Evolutionary conservation across 257 asterid genomes (phyloP).

Genomic region (Thymus mandschuricus): DNA sequence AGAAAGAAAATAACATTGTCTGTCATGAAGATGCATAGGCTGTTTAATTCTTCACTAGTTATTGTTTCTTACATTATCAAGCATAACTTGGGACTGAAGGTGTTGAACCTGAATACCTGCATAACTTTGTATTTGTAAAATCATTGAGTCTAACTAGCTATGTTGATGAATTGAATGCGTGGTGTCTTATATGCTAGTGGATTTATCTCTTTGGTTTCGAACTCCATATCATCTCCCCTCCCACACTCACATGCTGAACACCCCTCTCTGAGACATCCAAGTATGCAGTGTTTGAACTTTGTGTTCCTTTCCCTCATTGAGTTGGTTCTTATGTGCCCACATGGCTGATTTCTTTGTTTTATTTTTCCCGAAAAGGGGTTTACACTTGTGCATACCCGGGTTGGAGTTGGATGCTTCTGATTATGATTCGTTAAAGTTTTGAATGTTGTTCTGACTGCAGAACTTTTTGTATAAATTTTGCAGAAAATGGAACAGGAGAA

Average conservation of each 20-base stretch:
- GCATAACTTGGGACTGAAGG: background rate
- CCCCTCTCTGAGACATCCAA: background rate
- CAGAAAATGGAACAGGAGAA: constrained; percentile 91
- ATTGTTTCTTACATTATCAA: background rate
- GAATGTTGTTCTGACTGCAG: constrained; percentile 20
- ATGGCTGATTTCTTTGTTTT: background rate
- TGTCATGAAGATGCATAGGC: background rate
- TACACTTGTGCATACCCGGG: constrained; percentile 2
- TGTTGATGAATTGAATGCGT: background rate
- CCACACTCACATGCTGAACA: background rate
- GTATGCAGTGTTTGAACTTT: background rate
- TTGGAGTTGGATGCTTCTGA: constrained; percentile 2
- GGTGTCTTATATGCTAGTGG: background rate
- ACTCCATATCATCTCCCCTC: background rate
- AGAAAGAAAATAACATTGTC: background rate
- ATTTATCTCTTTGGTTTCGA: constrained; percentile 7
- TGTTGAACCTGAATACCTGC: background rate
- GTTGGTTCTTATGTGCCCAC: background rate
- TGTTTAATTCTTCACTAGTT: background rate
- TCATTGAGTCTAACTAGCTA: background rate
- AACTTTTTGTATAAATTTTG: constrained; percentile 21
- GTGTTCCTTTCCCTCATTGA: background rate
- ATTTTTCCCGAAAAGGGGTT: background rate
- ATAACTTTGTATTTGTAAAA: background rate
- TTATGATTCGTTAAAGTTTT: background rate